Evolutionary conservation across 208 protist genomes (phyloP).

Genomic region (Strigomonas galati): DNA sequence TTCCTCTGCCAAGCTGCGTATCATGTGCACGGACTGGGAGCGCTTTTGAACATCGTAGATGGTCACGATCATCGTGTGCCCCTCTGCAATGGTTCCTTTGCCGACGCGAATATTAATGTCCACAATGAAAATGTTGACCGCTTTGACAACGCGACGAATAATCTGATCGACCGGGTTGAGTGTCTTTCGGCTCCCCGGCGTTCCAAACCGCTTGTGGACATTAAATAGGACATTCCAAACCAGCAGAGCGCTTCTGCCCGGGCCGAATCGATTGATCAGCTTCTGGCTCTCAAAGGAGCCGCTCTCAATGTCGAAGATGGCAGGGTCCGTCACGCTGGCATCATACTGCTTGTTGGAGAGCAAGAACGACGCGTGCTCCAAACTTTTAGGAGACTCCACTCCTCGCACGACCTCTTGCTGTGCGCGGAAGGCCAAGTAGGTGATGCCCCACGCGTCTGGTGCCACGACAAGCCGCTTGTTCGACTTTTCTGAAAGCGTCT

Average conservation of each 20-base stretch:
- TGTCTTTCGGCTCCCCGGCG: slow-evolving; percentile 74
- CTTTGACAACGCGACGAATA: slow-evolving; percentile 85
- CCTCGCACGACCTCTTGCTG: slow-evolving; percentile 81
- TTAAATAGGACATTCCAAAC: slow-evolving; percentile 77
- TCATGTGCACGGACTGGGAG: slow-evolving; percentile 81
- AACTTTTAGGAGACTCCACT: slow-evolving; percentile 54
- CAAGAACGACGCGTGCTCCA: slow-evolving; percentile 80
- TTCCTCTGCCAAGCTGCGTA: slow-evolving; percentile 84
- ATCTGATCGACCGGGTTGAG: slow-evolving; percentile 87
- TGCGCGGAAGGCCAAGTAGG: slow-evolving; percentile 72
- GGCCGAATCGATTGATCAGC: slow-evolving; percentile 17
- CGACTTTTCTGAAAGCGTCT: slow-evolving; percentile 50
- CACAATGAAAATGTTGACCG: slow-evolving; percentile 88
- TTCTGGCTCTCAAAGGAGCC: slow-evolving; percentile 35
- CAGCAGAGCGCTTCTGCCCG: slow-evolving; percentile 58
- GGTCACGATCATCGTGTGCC: slow-evolving; percentile 90
- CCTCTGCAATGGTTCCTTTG: slow-evolving; percentile 83
- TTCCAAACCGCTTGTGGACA: slow-evolving; percentile 85
- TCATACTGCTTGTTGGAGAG: slow-evolving; percentile 58
- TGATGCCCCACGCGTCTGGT: slow-evolving; percentile 82
- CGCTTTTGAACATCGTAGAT: slow-evolving; percentile 86
- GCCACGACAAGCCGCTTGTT: slow-evolving; percentile 59
- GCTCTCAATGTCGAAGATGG: slow-evolving; percentile 49
- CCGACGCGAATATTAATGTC: slow-evolving; percentile 87
- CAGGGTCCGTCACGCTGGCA: slow-evolving; percentile 32